Percentiles rank a stretch among this genome's conserved stretches.
Conservation (phyloP, 1,139 yeast species). For the Geotrichum aggregatum region DNA sequence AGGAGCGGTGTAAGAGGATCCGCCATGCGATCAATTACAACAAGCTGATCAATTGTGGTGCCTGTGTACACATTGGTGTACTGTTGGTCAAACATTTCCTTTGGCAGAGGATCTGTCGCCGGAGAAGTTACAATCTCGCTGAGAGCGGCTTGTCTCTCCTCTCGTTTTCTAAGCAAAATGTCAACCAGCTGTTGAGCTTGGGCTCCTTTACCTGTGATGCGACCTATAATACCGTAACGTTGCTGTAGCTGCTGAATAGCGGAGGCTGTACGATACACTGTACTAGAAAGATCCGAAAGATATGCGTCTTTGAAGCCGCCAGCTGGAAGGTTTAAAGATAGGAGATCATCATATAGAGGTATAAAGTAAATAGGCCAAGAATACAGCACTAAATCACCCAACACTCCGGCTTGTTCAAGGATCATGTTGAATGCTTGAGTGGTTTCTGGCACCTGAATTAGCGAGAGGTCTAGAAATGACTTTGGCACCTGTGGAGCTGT, state of each 20-base stretch:
- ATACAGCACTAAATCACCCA: slow-evolving; percentile 39
- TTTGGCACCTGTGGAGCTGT: not conserved
- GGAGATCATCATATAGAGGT: slow-evolving; percentile 35
- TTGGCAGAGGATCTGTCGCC: slow-evolving; percentile 17
- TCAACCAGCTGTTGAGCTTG: slow-evolving; percentile 44
- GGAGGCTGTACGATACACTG: slow-evolving; percentile 43
- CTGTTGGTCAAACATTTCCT: slow-evolving; percentile 29
- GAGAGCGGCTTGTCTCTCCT: slow-evolving; percentile 27
- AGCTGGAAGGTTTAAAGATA: slow-evolving; percentile 36
- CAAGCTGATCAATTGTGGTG: slow-evolving; percentile 43
- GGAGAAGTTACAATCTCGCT: slow-evolving; percentile 23
- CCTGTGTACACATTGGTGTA: slow-evolving; percentile 38
- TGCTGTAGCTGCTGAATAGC: slow-evolving; percentile 41
- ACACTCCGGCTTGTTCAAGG: slow-evolving; percentile 37
- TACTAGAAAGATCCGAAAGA: slow-evolving; percentile 37
- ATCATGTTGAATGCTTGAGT: slow-evolving; percentile 36
- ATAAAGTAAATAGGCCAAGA: slow-evolving; percentile 39
- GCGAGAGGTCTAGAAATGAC: slow-evolving; percentile 25
- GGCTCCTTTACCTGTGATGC: slow-evolving; percentile 49
- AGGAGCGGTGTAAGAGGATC: slow-evolving; percentile 70
- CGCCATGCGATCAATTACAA: slow-evolving; percentile 71
- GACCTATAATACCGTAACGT: slow-evolving; percentile 40
- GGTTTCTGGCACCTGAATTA: slow-evolving; percentile 38
- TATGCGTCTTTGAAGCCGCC: slow-evolving; percentile 39
- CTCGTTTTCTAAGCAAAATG: slow-evolving; percentile 31